Percentiles rank a stretch among this genome's conserved stretches.
These are phyloP conservation scores for Coniella lustricola DNA, from an alignment of 2,329 filamentous ascomycete species.

Conservation along the genomic window DNA sequence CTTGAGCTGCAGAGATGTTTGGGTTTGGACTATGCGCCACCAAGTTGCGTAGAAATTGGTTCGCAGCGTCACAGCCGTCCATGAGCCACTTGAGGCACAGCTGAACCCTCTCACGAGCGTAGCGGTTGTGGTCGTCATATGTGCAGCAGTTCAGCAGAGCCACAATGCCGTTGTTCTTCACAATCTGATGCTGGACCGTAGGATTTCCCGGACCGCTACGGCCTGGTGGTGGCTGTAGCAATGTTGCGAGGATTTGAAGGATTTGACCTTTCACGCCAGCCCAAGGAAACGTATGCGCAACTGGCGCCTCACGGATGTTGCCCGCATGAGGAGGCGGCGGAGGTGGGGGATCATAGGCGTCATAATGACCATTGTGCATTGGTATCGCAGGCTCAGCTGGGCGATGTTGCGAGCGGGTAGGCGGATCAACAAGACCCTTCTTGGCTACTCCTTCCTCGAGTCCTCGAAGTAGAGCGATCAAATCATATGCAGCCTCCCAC, in stretches of 20 bases:
- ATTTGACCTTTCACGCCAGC: constrained; percentile 83
- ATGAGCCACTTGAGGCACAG: constrained; percentile 81
- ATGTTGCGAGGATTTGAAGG: constrained; percentile 79
- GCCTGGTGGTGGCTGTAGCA: constrained; percentile 73
- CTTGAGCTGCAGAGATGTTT: constrained; percentile 22
- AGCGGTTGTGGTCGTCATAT: constrained; percentile 90
- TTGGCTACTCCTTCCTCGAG: constrained; percentile 84
- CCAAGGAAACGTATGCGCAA: constrained; percentile 59
- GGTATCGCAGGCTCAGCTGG: constrained; percentile 21
- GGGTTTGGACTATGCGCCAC: constrained; percentile 38
- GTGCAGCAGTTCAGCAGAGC: constrained; percentile 81
- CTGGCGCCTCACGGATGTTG: constrained; percentile 39
- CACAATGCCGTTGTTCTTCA: constrained; percentile 78
- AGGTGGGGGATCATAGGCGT: constrained; percentile 30
- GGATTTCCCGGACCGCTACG: constrained; percentile 57
- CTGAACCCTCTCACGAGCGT: constrained; percentile 85
- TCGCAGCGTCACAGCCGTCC: constrained; percentile 67
- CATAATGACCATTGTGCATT: constrained; percentile 28
- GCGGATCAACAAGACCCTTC: constrained; percentile 55
- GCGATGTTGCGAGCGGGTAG: constrained; percentile 32
- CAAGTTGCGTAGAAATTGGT: constrained; percentile 62
- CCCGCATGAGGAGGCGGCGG: constrained; percentile 42
- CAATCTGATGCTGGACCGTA: constrained; percentile 80
- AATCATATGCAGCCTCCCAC: constrained; percentile 86
- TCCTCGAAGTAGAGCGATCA: constrained; percentile 79